Conservation (phyloP, 139 green algal species). For the Chlorella sp. region DNA sequence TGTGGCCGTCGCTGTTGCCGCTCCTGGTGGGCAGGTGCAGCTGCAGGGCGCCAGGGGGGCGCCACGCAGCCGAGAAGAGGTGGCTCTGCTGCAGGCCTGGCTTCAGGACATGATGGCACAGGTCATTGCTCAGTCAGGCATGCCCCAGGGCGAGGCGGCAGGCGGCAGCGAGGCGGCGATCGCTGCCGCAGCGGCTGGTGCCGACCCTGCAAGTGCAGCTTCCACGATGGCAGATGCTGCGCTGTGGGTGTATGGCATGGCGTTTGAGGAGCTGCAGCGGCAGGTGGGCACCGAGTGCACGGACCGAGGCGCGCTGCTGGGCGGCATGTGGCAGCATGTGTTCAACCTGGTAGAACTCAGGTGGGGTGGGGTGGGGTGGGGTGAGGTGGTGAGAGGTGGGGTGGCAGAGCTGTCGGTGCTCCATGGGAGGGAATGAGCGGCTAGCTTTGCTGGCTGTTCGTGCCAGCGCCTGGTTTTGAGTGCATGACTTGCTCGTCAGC, state of each 20-base stretch:
- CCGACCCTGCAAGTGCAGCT: background rate
- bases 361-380: background rate
- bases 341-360: conserved; percentile 33
- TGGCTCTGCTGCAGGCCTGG: conserved; percentile 56
- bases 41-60: background rate
- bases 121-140: conserved; percentile 14
- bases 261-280: conserved; percentile 63
- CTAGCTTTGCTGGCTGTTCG: background rate
- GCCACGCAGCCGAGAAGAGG: conserved; percentile 43
- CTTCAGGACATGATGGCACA: conserved; percentile 62
- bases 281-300: conserved; percentile 59
- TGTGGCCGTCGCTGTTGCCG: background rate
- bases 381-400: background rate
- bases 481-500: background rate
- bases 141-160: background rate
- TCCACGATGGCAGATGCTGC: conserved; percentile 57
- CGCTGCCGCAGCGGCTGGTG: background rate
- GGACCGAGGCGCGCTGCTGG: conserved; percentile 63
- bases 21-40: background rate
- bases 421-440: background rate
- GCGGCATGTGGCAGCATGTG: conserved; percentile 53
- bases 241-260: conserved; percentile 61
- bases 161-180: background rate
- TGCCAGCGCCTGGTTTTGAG: background rate
- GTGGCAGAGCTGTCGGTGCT: background rate